These are phyloP conservation scores for Iris pallida DNA, from an alignment of 116 monocot species.

Conservation along the genomic window DNA sequence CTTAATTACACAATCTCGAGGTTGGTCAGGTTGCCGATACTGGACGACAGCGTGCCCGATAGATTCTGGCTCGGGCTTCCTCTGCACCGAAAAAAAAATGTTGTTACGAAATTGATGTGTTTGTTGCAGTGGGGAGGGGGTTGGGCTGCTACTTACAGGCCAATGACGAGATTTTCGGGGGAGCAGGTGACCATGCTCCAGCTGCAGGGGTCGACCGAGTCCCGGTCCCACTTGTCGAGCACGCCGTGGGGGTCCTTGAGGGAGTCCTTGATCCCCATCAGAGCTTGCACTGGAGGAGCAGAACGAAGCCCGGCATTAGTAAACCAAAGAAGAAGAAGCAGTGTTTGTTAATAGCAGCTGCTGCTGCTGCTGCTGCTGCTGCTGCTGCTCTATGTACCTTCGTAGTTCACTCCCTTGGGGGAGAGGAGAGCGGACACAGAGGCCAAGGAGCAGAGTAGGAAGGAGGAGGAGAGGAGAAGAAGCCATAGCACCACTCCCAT, in stretches of 20 bases:
- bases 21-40: slow-evolving; percentile 47
- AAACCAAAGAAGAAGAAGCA: neutral
- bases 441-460: slow-evolving; percentile 22
- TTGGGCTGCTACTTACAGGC: slow-evolving; percentile 25
- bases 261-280: slow-evolving; percentile 36
- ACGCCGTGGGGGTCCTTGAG: slow-evolving; percentile 46
- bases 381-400: slow-evolving; percentile 25
- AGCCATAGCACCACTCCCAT: slow-evolving; percentile 28
- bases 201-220: slow-evolving; percentile 74
- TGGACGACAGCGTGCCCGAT: slow-evolving; percentile 46
- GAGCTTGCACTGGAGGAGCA: slow-evolving; percentile 40
- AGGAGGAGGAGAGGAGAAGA: slow-evolving; percentile 14
- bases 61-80: slow-evolving; percentile 48
- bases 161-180: slow-evolving; percentile 41
- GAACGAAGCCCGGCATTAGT: slow-evolving; percentile 1
- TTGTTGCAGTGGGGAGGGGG: neutral
- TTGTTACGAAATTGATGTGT: too few relatives aligned
- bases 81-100: too few relatives aligned
- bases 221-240: slow-evolving; percentile 53
- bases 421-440: slow-evolving; percentile 36
- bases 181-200: slow-evolving; percentile 62
- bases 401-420: slow-evolving; percentile 55
- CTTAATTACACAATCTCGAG: slow-evolving; percentile 44
- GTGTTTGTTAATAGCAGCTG: neutral
- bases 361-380: neutral